Evolutionary conservation across 2,329 filamentous ascomycete species (phyloP).

Genomic region (Pseudocercospora fijiensis): DNA sequence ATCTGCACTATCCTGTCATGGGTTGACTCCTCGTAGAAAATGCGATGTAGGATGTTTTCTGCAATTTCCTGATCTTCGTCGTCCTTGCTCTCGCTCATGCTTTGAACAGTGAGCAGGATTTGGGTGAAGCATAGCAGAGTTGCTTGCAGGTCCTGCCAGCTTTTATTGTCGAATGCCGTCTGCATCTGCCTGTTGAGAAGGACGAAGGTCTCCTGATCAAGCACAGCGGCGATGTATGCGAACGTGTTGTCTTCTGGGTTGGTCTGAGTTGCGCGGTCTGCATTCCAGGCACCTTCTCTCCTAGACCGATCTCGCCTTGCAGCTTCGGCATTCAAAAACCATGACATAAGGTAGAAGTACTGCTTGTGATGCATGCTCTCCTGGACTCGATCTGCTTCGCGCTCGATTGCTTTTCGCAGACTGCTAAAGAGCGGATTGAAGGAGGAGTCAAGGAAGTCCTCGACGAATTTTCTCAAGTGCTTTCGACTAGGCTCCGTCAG

Average conservation of each 20-base stretch:
- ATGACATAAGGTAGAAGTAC: constrained; percentile 88
- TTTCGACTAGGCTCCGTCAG: constrained; percentile 72
- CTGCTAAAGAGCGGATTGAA: constrained; percentile 88
- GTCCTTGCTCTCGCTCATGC: constrained; percentile 78
- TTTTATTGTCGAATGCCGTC: constrained; percentile 73
- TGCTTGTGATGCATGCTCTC: constrained; percentile 75
- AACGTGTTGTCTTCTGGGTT: constrained; percentile 65
- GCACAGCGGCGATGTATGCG: constrained; percentile 79
- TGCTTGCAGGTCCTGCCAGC: constrained; percentile 82
- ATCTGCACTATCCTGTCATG: constrained; percentile 84
- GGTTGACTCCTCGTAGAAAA: constrained; percentile 97
- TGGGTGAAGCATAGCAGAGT: constrained; percentile 94
- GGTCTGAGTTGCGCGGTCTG: constrained; percentile 39
- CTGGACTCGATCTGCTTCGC: constrained; percentile 76
- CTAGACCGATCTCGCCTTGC: constrained; percentile 57
- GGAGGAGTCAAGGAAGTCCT: constrained; percentile 89
- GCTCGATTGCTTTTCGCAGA: constrained; percentile 82
- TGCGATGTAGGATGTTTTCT: constrained; percentile 90
- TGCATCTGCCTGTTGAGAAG: constrained; percentile 82
- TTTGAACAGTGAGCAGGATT: constrained; percentile 80
- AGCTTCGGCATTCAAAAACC: constrained; percentile 82
- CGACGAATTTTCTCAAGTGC: constrained; percentile 77
- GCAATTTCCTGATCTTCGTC: constrained; percentile 98
- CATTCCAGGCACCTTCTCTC: constrained; percentile 45
- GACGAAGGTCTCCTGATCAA: constrained; percentile 95